Evolutionary conservation across 257 asterid species (phyloP), one percentile per base, ranked within the genome.

Genomic region (Nicotiana noctiflora): DNA sequence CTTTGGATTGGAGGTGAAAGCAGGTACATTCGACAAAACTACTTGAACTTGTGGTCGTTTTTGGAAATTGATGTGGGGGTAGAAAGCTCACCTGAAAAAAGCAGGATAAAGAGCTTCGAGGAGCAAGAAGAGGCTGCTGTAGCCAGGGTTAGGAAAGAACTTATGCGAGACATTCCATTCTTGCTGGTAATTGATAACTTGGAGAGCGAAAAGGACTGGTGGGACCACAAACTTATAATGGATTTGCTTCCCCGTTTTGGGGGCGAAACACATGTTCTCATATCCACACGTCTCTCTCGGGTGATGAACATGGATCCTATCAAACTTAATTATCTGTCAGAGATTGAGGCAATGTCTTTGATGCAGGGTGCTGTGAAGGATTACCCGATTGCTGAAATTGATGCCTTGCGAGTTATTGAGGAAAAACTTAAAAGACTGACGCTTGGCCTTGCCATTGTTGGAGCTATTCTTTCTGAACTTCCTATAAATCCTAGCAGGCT

Each of bases 131-230:
- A 94, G 80, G 91, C 90, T 5, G 94, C 97, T 8, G 40, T 90
- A 75, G 90, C 91, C 60, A 86, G 97, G 82, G 92, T 92, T 14
- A 88, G 98, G 75, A 94, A 92, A 88, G 97, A 92, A 88, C 93
- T 92, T 77, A 91, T 89, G 95, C 85, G 97, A 31, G 90, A 90
- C 84, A 91, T 94, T 21, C 97, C 98, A 0, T 94, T 90, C 87
- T 75, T 94, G 66, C 87, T 94, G 25, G 80, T 92, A 59, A 94
- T 94, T 29, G 97, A 94, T 87, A 91, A 92, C 78, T 83, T 96
- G 87, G 99, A 96, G 90, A 91, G 82, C 11, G 99, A 96, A 85
- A 96, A 94, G 84, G 98, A 96, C 65, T 96, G 98, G 98, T 96
- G 99, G 99, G 98, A 93, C 63, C 93, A 88, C 81, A 96, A 88